Conservation (phyloP, 768 basidiomycete species). For the Gymnopilus junonius region DNA sequence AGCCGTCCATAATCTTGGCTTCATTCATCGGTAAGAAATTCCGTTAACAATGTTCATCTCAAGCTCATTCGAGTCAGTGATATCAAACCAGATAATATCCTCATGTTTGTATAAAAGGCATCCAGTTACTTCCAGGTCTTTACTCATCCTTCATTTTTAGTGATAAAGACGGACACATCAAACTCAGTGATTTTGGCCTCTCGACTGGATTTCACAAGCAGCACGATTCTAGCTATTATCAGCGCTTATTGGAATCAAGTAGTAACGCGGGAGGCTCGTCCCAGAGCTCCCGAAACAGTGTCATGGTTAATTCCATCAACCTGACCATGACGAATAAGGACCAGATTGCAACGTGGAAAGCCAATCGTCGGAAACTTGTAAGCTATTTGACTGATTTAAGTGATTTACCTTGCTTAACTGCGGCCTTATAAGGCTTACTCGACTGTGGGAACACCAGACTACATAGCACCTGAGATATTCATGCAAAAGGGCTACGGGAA, state of each 20-base stretch:
- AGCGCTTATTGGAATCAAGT: conserved; percentile 78
- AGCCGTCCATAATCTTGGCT: conserved; percentile 95
- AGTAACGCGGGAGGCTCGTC: conserved; percentile 47
- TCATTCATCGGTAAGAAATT: conserved; percentile 85
- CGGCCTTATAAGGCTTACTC: conserved; percentile 77
- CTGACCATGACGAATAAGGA: conserved; percentile 94
- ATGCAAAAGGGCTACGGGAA: conserved; percentile 96
- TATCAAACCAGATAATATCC: conserved; percentile 97
- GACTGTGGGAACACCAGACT: conserved; percentile 95
- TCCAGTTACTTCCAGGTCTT: not conserved
- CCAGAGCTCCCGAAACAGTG: conserved; percentile 80
- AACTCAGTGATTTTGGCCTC: conserved; percentile 97
- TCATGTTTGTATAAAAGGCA: conserved; percentile 54
- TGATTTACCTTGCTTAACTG: not conserved
- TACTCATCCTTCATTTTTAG: conserved; percentile 27
- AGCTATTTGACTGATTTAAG: conserved; percentile 32
- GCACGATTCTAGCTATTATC: conserved; percentile 95
- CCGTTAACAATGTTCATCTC: not conserved
- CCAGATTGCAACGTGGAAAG: conserved; percentile 98
- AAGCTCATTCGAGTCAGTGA: conserved; percentile 57
- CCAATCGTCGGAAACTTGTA: conserved; percentile 93
- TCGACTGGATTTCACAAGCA: conserved; percentile 99
- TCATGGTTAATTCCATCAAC: conserved; percentile 97
- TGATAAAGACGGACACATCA: conserved; percentile 96
- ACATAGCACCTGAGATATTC: conserved; percentile 98